Base-by-base conservation (phyloP, 2,329 filamentous ascomycete species). In the Ambrosiella cleistominuta region DNA sequence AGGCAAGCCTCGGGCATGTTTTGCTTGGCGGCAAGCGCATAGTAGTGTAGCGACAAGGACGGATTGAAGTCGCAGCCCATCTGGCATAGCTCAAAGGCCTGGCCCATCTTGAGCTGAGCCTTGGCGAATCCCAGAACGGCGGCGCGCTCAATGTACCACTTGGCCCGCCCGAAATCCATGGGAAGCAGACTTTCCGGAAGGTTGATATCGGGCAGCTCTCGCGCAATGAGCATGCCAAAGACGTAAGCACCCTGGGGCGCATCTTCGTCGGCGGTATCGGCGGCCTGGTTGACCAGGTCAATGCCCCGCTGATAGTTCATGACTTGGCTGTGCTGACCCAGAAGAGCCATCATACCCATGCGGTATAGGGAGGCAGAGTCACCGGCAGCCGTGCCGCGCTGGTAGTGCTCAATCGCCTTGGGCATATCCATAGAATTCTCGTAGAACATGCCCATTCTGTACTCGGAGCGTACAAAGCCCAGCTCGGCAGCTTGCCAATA, bases 381-480 rank as follows among this genome's bases (percentile, higher is more conserved):
- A 27, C 83, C 82, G 64, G 83, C 74, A 54, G 81, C 79, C 54
- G 93, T 82, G 54, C 93, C 93, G 53, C 80, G 79, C 63, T 88
- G 82, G 70, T 97, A 98, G 69, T 97, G 90, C 66, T 85, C 83
- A 66, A 96, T 82, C 5, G 93, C 93, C 69, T 95, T 96, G 62
- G 83, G 78, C 61, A 89, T 84, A 66, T 98, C 91, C 66, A 95
- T 95, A 3, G 89, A 91, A 68, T 86, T 89, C 71, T 98, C 93
- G 68, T 90, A 97, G 59, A 96, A 85, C 91, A 97, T 98, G 62
- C 93, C 93, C 72, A 98, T 95, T 52, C 93, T 82, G 70, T 98
- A 98, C 69, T 97, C 88, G 17, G 93, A 90, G 64, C 93, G 79
- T 19, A 85, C 81, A 71, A 90, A 95, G 60, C 88, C 88, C 64